Evolutionary conservation across 306 rosid species (phyloP).

Genomic region (Alnus glutinosa): DNA sequence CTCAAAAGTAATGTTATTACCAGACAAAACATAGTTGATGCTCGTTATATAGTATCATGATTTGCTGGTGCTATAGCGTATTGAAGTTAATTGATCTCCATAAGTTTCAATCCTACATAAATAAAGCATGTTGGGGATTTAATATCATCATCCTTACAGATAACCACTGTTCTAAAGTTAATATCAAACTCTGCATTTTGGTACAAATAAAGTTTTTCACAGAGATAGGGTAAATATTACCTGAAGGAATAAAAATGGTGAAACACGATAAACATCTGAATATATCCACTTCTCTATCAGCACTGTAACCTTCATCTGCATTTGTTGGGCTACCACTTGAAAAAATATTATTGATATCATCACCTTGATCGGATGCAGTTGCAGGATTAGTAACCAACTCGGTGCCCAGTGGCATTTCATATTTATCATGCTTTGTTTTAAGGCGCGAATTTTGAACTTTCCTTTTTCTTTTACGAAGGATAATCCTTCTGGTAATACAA

Average conservation of each 20-base stretch:
- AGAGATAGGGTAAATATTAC: constrained; percentile 11
- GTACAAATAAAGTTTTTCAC: constrained; percentile 1
- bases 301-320: constrained; percentile 17
- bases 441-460: constrained; percentile 2
- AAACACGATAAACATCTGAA: constrained; percentile 51
- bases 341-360: constrained; percentile 5
- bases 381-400: constrained; percentile 7
- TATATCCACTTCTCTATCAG: constrained; percentile 36
- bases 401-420: constrained; percentile 6
- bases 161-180: background rate
- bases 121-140: too few species aligned
- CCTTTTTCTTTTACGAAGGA: constrained; percentile 50
- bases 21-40: too few species aligned
- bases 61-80: too few species aligned
- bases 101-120: too few species aligned
- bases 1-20: too few species aligned
- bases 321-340: constrained; percentile 18
- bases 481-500: constrained; percentile 53
- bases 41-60: too few species aligned
- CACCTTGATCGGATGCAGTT: constrained; percentile 20
- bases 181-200: constrained; percentile 17
- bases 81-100: too few species aligned
- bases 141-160: too few species aligned
- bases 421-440: constrained; percentile 29
- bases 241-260: constrained; percentile 45